Conservation (phyloP, 2,329 filamentous ascomycete genomes). For the Colletotrichum zoysiae region DNA sequence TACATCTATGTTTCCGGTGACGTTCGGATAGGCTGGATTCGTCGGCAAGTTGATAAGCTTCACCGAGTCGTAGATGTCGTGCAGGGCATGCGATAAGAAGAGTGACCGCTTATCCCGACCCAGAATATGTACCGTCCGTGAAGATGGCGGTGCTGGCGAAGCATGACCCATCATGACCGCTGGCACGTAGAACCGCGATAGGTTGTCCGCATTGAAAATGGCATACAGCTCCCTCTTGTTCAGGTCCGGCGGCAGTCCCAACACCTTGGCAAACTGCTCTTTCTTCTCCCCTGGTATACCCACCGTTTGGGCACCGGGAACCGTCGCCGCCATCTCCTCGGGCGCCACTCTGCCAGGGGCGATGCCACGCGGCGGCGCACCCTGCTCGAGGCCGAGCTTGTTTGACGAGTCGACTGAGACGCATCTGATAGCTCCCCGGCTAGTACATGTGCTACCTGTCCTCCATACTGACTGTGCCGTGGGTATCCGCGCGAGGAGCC, state of each 20-base stretch:
- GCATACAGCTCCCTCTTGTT: conserved; percentile 41
- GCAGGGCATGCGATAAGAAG: conserved; percentile 57
- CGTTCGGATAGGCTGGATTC: conserved; percentile 31
- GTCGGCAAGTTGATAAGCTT: conserved; percentile 47
- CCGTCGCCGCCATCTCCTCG: conserved; percentile 45
- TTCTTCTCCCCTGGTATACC: conserved; percentile 26
- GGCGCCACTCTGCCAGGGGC: conserved; percentile 41
- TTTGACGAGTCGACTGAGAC: conserved; percentile 46
- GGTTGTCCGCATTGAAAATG: conserved; percentile 42
- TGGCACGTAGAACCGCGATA: conserved; percentile 50
- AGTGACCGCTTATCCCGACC: conserved; percentile 56
- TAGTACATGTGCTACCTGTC: conserved; percentile 53
- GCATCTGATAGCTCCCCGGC: conserved; percentile 54
- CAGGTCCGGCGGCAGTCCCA: conserved; percentile 37
- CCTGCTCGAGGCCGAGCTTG: conserved; percentile 28
- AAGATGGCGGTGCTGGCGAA: conserved; percentile 49
- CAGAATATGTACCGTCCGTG: conserved; percentile 57
- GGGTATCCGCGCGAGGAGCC: conserved; percentile 59
- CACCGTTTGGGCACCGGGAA: conserved; percentile 37
- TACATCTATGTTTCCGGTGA: conserved; percentile 45
- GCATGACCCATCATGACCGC: conserved; percentile 50
- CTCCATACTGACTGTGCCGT: conserved; percentile 54
- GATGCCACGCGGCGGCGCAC: conserved; percentile 29
- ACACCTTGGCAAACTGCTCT: conserved; percentile 22
- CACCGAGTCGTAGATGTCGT: conserved; percentile 56